These are phyloP conservation scores for Metschnikowia continentalis DNA, from an alignment of 805 yeast genomes.

Conservation along the genomic window DNA sequence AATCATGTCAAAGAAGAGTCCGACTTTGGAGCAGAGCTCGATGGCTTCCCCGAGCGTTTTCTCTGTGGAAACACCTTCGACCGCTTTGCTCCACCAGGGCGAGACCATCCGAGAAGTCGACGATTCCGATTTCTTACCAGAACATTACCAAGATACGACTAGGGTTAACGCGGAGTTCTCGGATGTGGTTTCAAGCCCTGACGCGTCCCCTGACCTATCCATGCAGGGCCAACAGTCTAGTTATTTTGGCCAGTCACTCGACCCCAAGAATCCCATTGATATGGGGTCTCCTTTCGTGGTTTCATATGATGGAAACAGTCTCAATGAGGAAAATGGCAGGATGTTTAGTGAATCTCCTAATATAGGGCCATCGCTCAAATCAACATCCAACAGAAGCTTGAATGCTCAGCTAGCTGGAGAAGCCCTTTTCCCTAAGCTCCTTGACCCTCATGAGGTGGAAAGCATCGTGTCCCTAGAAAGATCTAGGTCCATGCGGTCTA, in stretches of 20 bases:
- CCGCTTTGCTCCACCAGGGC: constrained; percentile 7
- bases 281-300: constrained; percentile 34
- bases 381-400: constrained; percentile 3
- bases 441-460: constrained; percentile 65
- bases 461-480: constrained; percentile 71
- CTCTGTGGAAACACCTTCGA: constrained; percentile 10
- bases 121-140: constrained; percentile 17
- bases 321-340: background rate
- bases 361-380: background rate
- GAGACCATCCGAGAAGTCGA: constrained; percentile 19
- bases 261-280: constrained; percentile 7
- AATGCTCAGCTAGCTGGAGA: constrained; percentile 38
- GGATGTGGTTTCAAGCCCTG: background rate
- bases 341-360: background rate
- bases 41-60: constrained; percentile 4
- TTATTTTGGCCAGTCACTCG: constrained; percentile 13
- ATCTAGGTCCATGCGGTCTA: constrained; percentile 54
- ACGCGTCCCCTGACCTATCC: background rate
- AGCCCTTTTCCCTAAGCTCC: constrained; percentile 65
- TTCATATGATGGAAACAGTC: constrained; percentile 10
- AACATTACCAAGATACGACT: constrained; percentile 7
- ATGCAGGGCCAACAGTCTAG: background rate
- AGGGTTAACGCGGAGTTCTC: background rate
- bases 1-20: background rate
- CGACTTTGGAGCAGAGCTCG: background rate